A percentile compares a stretch with the other conserved stretches of the same genome.
Evolutionary conservation across 2,329 filamentous ascomycete genomes (phyloP).

Genomic region (Teratosphaeria destructans): DNA sequence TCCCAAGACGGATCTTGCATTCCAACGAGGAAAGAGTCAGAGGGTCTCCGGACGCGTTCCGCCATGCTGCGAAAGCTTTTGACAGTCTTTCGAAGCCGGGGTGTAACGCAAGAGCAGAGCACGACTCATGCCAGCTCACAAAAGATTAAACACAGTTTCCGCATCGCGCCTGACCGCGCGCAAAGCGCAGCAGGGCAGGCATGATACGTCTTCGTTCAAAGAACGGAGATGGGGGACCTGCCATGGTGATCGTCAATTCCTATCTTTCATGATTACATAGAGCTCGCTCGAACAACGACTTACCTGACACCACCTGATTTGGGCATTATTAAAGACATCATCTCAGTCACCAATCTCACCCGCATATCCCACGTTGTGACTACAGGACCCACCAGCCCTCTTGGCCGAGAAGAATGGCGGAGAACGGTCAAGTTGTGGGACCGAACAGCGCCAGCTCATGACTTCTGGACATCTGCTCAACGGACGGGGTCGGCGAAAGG

Average conservation of each 20-base stretch:
- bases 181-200: slow-evolving; percentile 26
- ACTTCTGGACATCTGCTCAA: slow-evolving; percentile 24
- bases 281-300: background rate
- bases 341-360: slow-evolving; percentile 15
- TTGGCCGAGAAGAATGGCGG: slow-evolving; percentile 21
- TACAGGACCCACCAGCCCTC: slow-evolving; percentile 26
- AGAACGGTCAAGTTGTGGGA: slow-evolving; percentile 34
- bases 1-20: slow-evolving; percentile 8
- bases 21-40: slow-evolving; percentile 13
- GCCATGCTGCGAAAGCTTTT: background rate
- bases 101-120: slow-evolving; percentile 22
- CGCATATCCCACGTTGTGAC: slow-evolving; percentile 25
- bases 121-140: slow-evolving; percentile 25
- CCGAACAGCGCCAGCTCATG: slow-evolving; percentile 25
- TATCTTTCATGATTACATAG: background rate
- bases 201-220: slow-evolving; percentile 30
- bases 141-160: slow-evolving; percentile 23
- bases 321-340: slow-evolving; percentile 27
- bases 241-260: background rate
- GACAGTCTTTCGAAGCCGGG: background rate
- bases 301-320: slow-evolving; percentile 21
- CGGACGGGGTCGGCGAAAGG: slow-evolving; percentile 32
- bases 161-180: slow-evolving; percentile 5
- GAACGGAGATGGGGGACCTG: slow-evolving; percentile 4
- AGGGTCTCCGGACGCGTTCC: slow-evolving; percentile 12